Evolutionary conservation across 306 rosid species (phyloP).

Genomic region (Casuarina equisetifolia): DNA sequence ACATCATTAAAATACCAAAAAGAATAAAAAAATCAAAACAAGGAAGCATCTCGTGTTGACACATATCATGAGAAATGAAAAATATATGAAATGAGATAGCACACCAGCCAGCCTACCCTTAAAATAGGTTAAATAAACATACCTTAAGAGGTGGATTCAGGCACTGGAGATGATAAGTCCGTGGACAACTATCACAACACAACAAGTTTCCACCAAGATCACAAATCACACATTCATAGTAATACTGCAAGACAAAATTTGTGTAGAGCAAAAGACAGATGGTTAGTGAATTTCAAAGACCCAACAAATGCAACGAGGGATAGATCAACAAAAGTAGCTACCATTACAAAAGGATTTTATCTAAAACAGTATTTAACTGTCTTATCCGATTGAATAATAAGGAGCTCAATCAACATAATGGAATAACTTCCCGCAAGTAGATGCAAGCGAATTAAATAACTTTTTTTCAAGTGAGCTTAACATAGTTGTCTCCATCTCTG

Average conservation of each 20-base stretch:
- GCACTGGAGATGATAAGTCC: constrained; percentile 93
- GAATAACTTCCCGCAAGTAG: background rate
- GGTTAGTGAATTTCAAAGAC: constrained; percentile 13
- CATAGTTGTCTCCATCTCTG: background rate
- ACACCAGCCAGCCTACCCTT: constrained; percentile 3
- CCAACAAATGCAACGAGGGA: background rate
- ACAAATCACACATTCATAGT: constrained; percentile 88
- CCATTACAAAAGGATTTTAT: background rate
- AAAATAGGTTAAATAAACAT: constrained; percentile 29
- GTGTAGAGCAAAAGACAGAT: constrained; percentile 19
- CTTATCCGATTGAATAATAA: background rate
- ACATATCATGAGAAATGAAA: constrained; percentile 19
- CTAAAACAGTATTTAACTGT: background rate
- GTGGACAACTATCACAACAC: constrained; percentile 98
- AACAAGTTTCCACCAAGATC: constrained; percentile 96
- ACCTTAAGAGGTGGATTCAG: constrained; percentile 99
- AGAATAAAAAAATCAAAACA: constrained; percentile 15
- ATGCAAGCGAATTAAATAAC: background rate
- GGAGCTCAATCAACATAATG: background rate
- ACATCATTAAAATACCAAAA: constrained; percentile 33
- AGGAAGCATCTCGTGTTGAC: constrained; percentile 4
- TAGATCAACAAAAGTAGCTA: constrained; percentile 21
- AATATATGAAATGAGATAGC: constrained; percentile 1
- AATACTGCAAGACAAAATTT: constrained; percentile 58
- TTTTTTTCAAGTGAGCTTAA: background rate